phyloP scores from a whole-genome alignment of 768 basidiomycete species.

The Mrakia blollopis region DNA sequence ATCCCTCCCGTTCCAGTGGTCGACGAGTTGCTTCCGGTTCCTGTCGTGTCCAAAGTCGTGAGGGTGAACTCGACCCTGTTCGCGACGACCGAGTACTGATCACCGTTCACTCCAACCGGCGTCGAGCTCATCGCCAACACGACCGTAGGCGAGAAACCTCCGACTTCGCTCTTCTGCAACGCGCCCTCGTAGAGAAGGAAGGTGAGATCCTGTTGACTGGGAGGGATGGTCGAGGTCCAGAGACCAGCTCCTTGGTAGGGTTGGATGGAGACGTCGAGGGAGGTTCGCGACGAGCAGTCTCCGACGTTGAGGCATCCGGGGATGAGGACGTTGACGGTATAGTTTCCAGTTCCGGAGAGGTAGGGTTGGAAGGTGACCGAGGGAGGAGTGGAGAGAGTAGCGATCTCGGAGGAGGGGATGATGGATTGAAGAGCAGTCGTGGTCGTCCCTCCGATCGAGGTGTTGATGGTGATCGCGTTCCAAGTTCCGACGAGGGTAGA shows the following conservation, averaged over 20 bases:
- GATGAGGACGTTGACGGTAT: constrained; percentile 74
- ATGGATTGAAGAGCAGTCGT: constrained; percentile 67
- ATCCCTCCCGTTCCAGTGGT: constrained; percentile 33
- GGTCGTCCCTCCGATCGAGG: constrained; percentile 71
- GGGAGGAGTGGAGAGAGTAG: constrained; percentile 82
- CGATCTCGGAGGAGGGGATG: constrained; percentile 59
- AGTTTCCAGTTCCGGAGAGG: constrained; percentile 80
- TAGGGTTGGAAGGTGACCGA: constrained; percentile 85
- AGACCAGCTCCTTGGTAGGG: constrained; percentile 65
- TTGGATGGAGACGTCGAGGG: constrained; percentile 61
- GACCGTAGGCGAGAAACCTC: constrained; percentile 64
- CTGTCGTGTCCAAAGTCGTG: constrained; percentile 48
- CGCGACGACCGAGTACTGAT: constrained; percentile 76
- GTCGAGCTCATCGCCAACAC: constrained; percentile 62
- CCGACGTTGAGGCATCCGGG: constrained; percentile 79
- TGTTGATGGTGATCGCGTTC: constrained; percentile 60
- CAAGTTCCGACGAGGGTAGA: constrained; percentile 63
- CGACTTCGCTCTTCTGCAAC: constrained; percentile 64
- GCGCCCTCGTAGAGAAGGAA: constrained; percentile 68
- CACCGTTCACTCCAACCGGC: constrained; percentile 62
- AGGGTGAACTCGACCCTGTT: constrained; percentile 77
- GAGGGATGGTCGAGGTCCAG: constrained; percentile 63
- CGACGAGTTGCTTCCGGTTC: constrained; percentile 30
- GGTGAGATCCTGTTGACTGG: constrained; percentile 48
- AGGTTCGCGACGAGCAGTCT: constrained; percentile 63